A percentile compares a stretch with the other conserved stretches of the same genome.
phyloP scores from a whole-genome alignment of 331 rosid genomes.

The Pyrus hybrid region DNA sequence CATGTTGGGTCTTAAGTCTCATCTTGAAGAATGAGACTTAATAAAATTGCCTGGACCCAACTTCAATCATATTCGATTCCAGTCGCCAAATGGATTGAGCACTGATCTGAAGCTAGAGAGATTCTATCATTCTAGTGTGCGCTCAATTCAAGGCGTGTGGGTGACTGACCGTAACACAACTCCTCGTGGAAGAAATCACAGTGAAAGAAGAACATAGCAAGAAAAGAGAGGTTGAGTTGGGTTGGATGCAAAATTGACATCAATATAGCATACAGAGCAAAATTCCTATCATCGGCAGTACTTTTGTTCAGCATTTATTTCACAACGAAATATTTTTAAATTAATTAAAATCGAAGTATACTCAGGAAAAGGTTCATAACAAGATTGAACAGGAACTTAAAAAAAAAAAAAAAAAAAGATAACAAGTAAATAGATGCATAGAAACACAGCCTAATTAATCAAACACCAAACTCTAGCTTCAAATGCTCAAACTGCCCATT shows the following conservation, averaged over 20 bases:
- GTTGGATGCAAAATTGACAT: no score
- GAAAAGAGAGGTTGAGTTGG: no score
- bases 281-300: no score
- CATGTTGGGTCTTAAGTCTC: background rate
- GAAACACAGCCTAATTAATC: slow-evolving; percentile 11
- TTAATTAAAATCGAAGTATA: background rate
- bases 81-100: background rate
- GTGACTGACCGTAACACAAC: background rate
- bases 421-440: slow-evolving; percentile 13
- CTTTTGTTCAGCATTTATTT: no score
- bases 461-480: slow-evolving; percentile 7
- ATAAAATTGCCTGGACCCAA: background rate
- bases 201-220: no score
- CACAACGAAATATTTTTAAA: background rate
- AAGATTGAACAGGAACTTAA: slow-evolving; percentile 5
- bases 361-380: slow-evolving; percentile 5
- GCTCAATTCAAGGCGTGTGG: background rate
- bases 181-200: no score
- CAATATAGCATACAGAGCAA: no score
- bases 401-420: background rate
- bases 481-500: slow-evolving; percentile 7
- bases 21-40: background rate
- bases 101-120: background rate
- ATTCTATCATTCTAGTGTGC: background rate
- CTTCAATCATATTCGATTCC: background rate